Percentiles rank a stretch among this genome's conserved stretches.
Conservation (phyloP, 768 basidiomycete species). For the Macrolepiota fuliginosa region DNA sequence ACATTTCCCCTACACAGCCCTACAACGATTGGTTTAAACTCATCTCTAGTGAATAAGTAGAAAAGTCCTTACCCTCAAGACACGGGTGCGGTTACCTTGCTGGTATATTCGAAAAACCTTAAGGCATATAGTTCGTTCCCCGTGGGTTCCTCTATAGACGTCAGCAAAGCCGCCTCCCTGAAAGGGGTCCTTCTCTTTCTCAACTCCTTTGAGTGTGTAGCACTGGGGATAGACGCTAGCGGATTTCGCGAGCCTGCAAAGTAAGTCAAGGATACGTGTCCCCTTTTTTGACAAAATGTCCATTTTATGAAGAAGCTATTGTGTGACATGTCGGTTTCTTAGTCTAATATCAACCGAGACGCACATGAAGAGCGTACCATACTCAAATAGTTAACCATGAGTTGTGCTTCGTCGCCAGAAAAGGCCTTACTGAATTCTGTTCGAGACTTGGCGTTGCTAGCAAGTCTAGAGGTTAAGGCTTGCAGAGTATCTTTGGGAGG, state of each 20-base stretch:
- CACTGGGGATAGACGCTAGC: neutral
- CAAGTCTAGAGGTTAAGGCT: no score
- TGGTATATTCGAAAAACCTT: conserved; percentile 9
- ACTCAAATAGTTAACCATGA: neutral
- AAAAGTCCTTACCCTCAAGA: neutral
- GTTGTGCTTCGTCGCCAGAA: neutral
- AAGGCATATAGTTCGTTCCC: neutral
- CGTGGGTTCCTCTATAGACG: neutral
- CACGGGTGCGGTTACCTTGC: neutral
- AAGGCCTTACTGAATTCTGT: no score
- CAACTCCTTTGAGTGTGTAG: neutral
- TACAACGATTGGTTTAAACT: neutral
- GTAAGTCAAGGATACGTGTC: neutral
- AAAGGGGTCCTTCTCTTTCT: neutral
- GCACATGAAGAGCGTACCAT: neutral
- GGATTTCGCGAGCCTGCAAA: neutral
- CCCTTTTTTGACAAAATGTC: neutral
- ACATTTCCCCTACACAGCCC: conserved; percentile 21
- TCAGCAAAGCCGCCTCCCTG: neutral
- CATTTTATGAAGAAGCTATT: neutral
- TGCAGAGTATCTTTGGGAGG: no score
- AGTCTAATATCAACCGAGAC: neutral
- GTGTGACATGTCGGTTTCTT: no score
- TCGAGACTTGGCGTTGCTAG: no score
- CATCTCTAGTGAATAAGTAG: neutral